phyloP scores from a whole-genome alignment of 768 basidiomycete genomes.

The Daedaleopsis nitida region DNA sequence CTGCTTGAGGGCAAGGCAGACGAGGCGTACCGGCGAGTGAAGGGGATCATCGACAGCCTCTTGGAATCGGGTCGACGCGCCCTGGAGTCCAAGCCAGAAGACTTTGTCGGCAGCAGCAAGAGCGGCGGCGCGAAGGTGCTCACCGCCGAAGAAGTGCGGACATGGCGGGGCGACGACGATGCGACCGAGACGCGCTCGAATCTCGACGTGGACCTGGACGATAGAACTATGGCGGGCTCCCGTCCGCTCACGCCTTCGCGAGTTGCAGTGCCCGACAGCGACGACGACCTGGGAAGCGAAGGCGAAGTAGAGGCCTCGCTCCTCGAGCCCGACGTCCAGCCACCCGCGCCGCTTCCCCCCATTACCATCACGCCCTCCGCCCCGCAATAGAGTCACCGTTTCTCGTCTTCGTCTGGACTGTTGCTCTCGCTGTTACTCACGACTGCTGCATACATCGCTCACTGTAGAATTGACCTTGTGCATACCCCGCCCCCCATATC shows the following conservation, averaged over 20 bases:
- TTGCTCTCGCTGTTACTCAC: slow-evolving; percentile 17
- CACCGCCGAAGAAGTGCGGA: slow-evolving; percentile 68
- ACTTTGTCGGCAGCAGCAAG: slow-evolving; percentile 46
- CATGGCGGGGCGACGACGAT: slow-evolving; percentile 43
- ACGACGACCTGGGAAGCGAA: slow-evolving; percentile 23
- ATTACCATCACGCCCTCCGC: slow-evolving; percentile 45
- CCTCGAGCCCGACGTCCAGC: slow-evolving; percentile 20
- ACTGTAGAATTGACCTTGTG: slow-evolving; percentile 10
- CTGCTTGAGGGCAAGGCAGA: slow-evolving; percentile 43
- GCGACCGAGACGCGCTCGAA: slow-evolving; percentile 21
- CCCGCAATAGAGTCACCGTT: slow-evolving; percentile 27
- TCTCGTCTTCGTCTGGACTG: slow-evolving; percentile 17
- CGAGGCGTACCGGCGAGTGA: slow-evolving; percentile 63
- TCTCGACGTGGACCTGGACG: slow-evolving; percentile 16
- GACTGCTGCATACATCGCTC: slow-evolving; percentile 22
- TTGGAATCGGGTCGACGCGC: slow-evolving; percentile 61
- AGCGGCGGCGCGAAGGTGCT: slow-evolving; percentile 63
- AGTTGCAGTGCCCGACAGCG: slow-evolving; percentile 20
- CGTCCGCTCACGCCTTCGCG: slow-evolving; percentile 25
- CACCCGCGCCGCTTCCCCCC: slow-evolving; percentile 36
- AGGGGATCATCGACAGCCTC: slow-evolving; percentile 61
- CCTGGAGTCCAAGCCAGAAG: slow-evolving; percentile 56
- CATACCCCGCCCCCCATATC: background rate
- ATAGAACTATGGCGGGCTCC: slow-evolving; percentile 8
- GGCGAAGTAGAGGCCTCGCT: slow-evolving; percentile 33